Evolutionary conservation across 1,139 yeast genomes (phyloP).

Genomic region (Pichia sp.): DNA sequence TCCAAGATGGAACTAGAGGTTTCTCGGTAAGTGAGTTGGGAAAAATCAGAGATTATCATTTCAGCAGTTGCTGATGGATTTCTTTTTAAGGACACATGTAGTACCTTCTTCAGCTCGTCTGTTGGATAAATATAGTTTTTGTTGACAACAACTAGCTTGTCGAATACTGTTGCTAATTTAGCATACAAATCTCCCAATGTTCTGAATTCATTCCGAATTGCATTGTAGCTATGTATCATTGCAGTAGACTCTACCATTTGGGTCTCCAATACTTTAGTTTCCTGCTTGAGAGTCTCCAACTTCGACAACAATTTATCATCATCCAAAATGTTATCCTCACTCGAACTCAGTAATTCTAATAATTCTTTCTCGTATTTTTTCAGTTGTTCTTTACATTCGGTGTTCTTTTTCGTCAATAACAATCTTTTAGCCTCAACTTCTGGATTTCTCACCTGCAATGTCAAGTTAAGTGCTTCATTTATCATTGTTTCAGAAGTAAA

Average conservation of each 20-base stretch:
- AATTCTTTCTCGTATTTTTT: conserved; percentile 58
- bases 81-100: conserved; percentile 37
- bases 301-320: conserved; percentile 56
- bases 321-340: conserved; percentile 64
- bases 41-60: conserved; percentile 36
- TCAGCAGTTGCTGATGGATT: conserved; percentile 13
- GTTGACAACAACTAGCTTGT: conserved; percentile 40
- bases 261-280: conserved; percentile 49
- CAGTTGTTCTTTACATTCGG: conserved; percentile 55
- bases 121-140: conserved; percentile 58
- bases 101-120: conserved; percentile 41
- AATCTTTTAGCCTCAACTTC: conserved; percentile 58
- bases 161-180: conserved; percentile 43
- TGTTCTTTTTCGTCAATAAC: conserved; percentile 48
- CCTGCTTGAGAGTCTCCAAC: conserved; percentile 61
- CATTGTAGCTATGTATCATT: conserved; percentile 52
- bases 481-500: conserved; percentile 65
- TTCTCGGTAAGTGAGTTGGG: conserved; percentile 43
- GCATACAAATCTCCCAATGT: conserved; percentile 57
- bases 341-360: conserved; percentile 51
- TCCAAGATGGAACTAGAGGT: conserved; percentile 49
- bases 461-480: conserved; percentile 54
- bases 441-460: conserved; percentile 57
- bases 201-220: conserved; percentile 42
- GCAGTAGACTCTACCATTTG: conserved; percentile 52